Conservation (phyloP, 768 basidiomycete genomes). For the Podaxis sp. region DNA sequence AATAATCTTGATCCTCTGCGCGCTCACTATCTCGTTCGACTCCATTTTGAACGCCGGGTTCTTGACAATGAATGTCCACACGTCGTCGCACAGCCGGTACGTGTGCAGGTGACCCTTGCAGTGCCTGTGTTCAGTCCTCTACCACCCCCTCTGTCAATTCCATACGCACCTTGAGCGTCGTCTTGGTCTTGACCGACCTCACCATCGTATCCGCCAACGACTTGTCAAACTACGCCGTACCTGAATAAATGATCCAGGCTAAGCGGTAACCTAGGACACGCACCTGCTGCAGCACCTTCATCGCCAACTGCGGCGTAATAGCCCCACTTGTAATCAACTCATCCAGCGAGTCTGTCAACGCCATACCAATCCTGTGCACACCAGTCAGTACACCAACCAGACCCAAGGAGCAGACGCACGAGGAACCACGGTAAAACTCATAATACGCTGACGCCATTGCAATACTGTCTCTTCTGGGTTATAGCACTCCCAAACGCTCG, state of each 20-base stretch:
- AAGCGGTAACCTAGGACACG: constrained; percentile 4
- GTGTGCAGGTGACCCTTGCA: constrained; percentile 84
- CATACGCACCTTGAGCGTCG: constrained; percentile 75
- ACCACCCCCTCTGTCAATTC: neutral
- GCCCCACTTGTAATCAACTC: constrained; percentile 96
- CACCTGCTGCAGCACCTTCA: constrained; percentile 98
- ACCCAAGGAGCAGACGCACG: constrained; percentile 51
- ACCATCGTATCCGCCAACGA: constrained; percentile 90
- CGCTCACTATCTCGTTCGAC: constrained; percentile 71
- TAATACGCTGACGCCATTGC: constrained; percentile 83
- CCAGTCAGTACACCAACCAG: neutral
- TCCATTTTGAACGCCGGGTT: constrained; percentile 96
- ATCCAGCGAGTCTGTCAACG: constrained; percentile 96
- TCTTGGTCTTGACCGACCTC: constrained; percentile 93
- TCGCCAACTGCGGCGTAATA: constrained; percentile 97
- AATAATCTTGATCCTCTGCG: constrained; percentile 92
- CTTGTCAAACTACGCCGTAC: constrained; percentile 83
- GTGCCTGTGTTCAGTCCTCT: neutral
- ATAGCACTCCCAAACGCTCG: too few relatives aligned
- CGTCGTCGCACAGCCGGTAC: constrained; percentile 92
- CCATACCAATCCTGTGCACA: constrained; percentile 83
- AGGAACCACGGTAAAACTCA: constrained; percentile 90
- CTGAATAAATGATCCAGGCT: neutral
- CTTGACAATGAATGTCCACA: constrained; percentile 98
- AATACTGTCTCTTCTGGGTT: neutral